A percentile compares a stretch with the other conserved stretches of the same genome.
phyloP scores from a whole-genome alignment of 306 rosid genomes.

The Datisca glomerata region DNA sequence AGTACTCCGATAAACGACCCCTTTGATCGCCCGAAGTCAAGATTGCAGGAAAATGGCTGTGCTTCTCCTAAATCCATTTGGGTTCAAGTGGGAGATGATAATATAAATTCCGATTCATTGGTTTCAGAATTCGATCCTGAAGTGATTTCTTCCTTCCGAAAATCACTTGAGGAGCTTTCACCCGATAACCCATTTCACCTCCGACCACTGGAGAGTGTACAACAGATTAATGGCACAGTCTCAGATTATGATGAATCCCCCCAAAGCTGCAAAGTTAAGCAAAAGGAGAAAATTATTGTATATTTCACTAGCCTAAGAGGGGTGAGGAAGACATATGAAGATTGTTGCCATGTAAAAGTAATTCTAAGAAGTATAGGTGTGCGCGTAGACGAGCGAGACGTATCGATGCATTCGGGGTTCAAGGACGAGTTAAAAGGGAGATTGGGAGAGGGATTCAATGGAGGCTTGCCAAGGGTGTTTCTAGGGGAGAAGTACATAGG shows the following conservation, averaged over 20 bases:
- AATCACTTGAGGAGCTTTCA: slow-evolving; percentile 30
- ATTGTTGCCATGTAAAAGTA: slow-evolving; percentile 60
- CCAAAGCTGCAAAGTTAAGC: slow-evolving; percentile 23
- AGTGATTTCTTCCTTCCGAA: slow-evolving; percentile 37
- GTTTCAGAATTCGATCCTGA: slow-evolving; percentile 37
- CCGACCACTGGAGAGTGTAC: slow-evolving; percentile 4
- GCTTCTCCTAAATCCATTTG: slow-evolving; percentile 37
- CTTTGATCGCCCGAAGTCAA: slow-evolving; percentile 23
- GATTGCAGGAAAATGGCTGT: slow-evolving; percentile 12
- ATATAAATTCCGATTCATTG: slow-evolving; percentile 13
- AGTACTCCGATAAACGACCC: slow-evolving; percentile 7
- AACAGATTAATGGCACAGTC: neutral
- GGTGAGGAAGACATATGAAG: slow-evolving; percentile 80
- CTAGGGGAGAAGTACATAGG: slow-evolving; percentile 57
- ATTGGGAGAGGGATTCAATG: slow-evolving; percentile 21
- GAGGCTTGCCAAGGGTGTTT: slow-evolving; percentile 70
- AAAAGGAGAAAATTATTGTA: slow-evolving; percentile 34
- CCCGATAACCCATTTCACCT: slow-evolving; percentile 17
- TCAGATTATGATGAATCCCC: slow-evolving; percentile 5
- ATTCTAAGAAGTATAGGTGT: slow-evolving; percentile 52
- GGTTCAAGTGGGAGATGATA: slow-evolving; percentile 24
- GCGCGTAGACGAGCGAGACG: slow-evolving; percentile 72
- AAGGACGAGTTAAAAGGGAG: slow-evolving; percentile 71
- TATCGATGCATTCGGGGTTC: slow-evolving; percentile 86
- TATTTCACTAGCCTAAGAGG: slow-evolving; percentile 81